These are phyloP conservation scores for Leccinum subrobustum DNA, from an alignment of 1,284 basidiomycete species.

Conservation along the genomic window DNA sequence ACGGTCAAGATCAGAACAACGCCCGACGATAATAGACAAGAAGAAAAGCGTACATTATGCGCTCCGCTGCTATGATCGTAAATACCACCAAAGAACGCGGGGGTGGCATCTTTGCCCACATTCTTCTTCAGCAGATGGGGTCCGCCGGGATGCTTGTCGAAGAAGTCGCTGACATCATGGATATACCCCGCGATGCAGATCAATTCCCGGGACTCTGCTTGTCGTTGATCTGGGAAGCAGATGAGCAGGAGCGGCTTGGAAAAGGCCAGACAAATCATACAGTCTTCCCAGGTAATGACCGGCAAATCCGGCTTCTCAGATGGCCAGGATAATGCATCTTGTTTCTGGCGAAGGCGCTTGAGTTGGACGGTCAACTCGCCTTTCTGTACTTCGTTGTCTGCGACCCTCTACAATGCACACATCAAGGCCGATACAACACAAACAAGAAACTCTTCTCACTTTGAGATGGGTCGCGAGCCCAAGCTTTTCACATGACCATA, in stretches of 20 bases:
- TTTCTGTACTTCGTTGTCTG: constrained; percentile 88
- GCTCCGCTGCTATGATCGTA: too few species aligned
- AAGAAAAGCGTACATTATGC: too few species aligned
- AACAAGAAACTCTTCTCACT: neutral
- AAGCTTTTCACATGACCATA: too few species aligned
- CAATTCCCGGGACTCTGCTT: constrained; percentile 69
- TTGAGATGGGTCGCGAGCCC: constrained; percentile 27
- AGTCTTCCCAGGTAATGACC: constrained; percentile 81
- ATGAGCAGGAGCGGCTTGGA: neutral
- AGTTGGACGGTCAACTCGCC: constrained; percentile 89
- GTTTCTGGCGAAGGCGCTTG: constrained; percentile 70
- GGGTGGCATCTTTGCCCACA: constrained; percentile 70
- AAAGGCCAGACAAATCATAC: constrained; percentile 37
- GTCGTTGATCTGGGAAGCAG: constrained; percentile 58
- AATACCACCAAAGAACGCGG: too few species aligned
- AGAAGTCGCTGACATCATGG: constrained; percentile 79
- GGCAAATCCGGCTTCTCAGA: constrained; percentile 70
- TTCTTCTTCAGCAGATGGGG: constrained; percentile 65
- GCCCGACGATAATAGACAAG: too few species aligned
- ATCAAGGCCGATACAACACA: neutral
- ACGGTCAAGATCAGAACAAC: constrained; percentile 14
- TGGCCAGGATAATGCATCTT: constrained; percentile 75
- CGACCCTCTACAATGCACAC: constrained; percentile 53
- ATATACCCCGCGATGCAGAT: constrained; percentile 85
- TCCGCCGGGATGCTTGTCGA: constrained; percentile 82